Evolutionary conservation across 2,329 filamentous ascomycete species (phyloP), one percentile per base, ranked within the genome.

Genomic region (Cercospora sojina): DNA sequence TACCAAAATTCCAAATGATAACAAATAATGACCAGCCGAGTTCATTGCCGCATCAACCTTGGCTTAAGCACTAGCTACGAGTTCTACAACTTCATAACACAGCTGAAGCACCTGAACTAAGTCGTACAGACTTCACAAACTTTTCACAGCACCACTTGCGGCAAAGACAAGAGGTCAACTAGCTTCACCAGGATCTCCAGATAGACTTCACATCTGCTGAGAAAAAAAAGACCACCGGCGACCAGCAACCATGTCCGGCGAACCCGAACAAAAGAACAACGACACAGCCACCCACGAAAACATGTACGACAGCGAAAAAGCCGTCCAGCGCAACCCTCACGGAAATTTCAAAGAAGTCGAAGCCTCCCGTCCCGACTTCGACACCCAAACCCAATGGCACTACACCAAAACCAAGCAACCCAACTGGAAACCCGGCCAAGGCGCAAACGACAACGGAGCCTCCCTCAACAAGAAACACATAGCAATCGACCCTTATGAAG

Each of bases 401-500:
- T 86, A 83, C 78, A 90, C 86, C 20, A 85, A 91, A 76, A 88
- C 90, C 1, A 80, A 83, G n/a, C 79, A 84, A 20, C 88, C 91
- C 0, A 76, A 80, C 53, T 93, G 91, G 91, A 82, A 83, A 43
- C 83, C 85, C 65, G 91, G 90, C 64, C 76, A 82, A 58, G 91
- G 91, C 70, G 83, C 87, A 67, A 93, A 92, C 80, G 77, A 81
- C 68, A 76, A 78, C 18, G 83, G 84, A 12, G 80, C 80, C 59
- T 78, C 79, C 64, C 74, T 86, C 69, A 76, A 81, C 63, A 86
- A 87, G 66, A 77, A 81, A 1, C 91, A 97, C 80, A 79, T 94
- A 70, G 82, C 88, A 75, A 96, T 97, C 73, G 90, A 97, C 78
- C 93, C 93, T 0, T 88, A 93, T 77, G 89, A 85, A 64, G 81